Evolutionary conservation across 306 rosid species (phyloP).

Genomic region (Dalbergia cochinchinensis): DNA sequence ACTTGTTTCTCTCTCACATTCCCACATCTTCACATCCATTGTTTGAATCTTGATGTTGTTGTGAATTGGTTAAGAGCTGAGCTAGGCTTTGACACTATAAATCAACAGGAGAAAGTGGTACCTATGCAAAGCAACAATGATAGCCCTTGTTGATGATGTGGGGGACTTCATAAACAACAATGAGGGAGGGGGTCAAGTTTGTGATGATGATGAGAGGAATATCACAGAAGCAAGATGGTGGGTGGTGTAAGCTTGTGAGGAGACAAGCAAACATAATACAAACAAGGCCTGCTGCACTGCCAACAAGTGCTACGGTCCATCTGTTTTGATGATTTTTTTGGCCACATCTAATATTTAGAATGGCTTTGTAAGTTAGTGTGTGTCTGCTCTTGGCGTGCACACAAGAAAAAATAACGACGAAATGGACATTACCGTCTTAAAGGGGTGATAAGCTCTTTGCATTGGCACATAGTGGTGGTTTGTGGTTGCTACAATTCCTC

Average conservation of each 20-base stretch:
- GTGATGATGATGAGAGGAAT: conserved; percentile 60
- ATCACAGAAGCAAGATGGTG: conserved; percentile 42
- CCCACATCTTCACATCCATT: conserved; percentile 64
- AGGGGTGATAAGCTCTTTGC: conserved; percentile 39
- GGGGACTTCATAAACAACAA: conserved; percentile 47
- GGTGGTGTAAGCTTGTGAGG: conserved; percentile 60
- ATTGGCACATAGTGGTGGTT: conserved; percentile 23
- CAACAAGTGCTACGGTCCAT: conserved; percentile 28
- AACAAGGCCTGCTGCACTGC: conserved; percentile 54
- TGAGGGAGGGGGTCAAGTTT: conserved; percentile 55
- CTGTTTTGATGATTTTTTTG: conserved; percentile 50
- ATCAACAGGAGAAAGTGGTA: conserved; percentile 44
- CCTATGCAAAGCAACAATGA: conserved; percentile 49
- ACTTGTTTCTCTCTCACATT: conserved; percentile 53
- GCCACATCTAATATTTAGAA: conserved; percentile 49
- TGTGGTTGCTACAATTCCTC: neutral
- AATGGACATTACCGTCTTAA: conserved; percentile 32
- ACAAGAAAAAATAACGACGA: conserved; percentile 24
- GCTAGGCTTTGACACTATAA: conserved; percentile 34
- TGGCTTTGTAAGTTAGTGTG: conserved; percentile 45
- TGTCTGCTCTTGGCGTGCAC: conserved; percentile 60
- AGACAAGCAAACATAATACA: conserved; percentile 73
- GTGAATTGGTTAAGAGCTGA: neutral
- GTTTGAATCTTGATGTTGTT: neutral
- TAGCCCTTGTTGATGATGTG: conserved; percentile 44